Base-by-base conservation (phyloP, 306 rosid genomes). In the Boehmeria nivea region DNA sequence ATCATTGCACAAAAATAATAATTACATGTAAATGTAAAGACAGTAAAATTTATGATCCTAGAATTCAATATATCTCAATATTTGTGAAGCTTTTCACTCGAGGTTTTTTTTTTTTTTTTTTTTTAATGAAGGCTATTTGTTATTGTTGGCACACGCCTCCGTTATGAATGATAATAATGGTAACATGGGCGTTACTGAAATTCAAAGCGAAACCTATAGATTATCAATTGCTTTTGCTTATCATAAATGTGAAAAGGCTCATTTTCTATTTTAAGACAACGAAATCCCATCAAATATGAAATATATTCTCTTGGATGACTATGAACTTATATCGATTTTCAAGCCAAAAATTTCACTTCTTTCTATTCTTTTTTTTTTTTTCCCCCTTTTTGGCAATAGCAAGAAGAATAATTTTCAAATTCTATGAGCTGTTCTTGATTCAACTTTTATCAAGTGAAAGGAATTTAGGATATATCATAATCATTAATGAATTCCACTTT, bases 401-500 rank as follows among this genome's bases (percentile, higher is more conserved):
- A n/a, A n/a, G n/a, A n/a, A n/a, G n/a, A n/a, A 11, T 22, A 0
- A 4, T 36, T 18, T 31, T 22, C 21, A 31, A 54, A 38, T 34
- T 54, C 31, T 1, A 8, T 10, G 9, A 12, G 18, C 8, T 53
- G 6, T 53, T 17, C 14, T 10, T 31, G 15, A 14, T 31, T 12
- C 19, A 53, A 17, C 31, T 17, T 31, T 8, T 11, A n/a, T 34
- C 12, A 57, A 22, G 21, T 22, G 49, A 57, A 57, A 17, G 37
- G 50, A 57, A 57, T 38, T 57, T 39, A 8, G 36, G 33, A 44
- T 37, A 57, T 3, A 6, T 31, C 14, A 17, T n/a, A 23, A 57
- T 39, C 37, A 57, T 39, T 33, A 33, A 4, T 57, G 28, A 39
- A 40, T n/a, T 57, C 38, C 62, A 57, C 50, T 4, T 39, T n/a